These are phyloP conservation scores for Diospyros kaki DNA, from an alignment of 148 eudicot genomes.

Conservation along the genomic window DNA sequence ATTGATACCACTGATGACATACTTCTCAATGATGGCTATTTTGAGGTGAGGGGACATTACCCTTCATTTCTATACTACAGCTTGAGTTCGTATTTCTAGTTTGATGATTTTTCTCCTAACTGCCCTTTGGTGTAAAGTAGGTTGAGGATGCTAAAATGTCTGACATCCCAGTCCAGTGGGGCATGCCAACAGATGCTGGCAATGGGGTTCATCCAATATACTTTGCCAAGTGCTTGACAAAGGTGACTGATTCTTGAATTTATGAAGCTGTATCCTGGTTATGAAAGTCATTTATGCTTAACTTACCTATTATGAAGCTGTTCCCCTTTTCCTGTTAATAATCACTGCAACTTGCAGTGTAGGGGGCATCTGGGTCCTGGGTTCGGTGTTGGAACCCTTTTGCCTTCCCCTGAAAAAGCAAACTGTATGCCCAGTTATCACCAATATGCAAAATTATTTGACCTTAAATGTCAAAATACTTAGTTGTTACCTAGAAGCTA, in stretches of 20 bases:
- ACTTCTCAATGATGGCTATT: slow-evolving; percentile 20
- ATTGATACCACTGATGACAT: slow-evolving; percentile 17
- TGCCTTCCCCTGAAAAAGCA: background rate
- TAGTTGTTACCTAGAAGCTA: too few species aligned
- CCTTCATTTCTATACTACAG: background rate
- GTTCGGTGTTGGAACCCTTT: background rate
- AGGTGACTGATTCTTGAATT: slow-evolving; percentile 26
- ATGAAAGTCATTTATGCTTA: background rate
- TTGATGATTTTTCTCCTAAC: background rate
- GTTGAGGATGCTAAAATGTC: slow-evolving; percentile 28
- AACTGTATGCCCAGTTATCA: background rate
- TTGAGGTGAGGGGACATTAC: slow-evolving; percentile 28
- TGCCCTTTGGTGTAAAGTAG: slow-evolving; percentile 18
- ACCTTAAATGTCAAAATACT: too few species aligned
- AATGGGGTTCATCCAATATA: slow-evolving; percentile 37
- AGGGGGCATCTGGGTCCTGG: background rate
- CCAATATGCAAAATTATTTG: too few species aligned
- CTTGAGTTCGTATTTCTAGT: background rate
- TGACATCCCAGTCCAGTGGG: slow-evolving; percentile 29
- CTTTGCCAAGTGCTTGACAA: slow-evolving; percentile 50
- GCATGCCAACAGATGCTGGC: slow-evolving; percentile 27
- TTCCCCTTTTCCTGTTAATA: background rate
- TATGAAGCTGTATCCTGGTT: slow-evolving; percentile 4
- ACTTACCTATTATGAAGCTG: background rate
- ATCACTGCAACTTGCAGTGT: background rate